Conservation (phyloP, 305 asterid species). For the Solanum chacoense region DNA sequence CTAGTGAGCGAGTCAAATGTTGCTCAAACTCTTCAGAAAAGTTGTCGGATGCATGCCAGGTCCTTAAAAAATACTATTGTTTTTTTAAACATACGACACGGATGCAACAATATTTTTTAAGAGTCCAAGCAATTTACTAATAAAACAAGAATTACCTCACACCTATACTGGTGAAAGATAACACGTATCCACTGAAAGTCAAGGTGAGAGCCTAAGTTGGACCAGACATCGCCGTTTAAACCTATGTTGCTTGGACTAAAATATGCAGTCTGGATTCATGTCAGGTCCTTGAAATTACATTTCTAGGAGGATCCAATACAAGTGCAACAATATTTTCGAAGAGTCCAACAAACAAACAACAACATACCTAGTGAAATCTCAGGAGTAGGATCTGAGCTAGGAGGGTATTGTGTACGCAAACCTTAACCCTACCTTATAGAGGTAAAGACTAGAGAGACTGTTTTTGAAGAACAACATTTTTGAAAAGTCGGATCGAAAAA, state of each 20-base stretch:
- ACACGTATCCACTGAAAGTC: background rate
- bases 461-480: background rate
- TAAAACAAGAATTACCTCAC: background rate
- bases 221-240: background rate
- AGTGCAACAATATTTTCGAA: background rate
- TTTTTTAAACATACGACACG: background rate
- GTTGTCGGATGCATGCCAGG: rapidly evolving
- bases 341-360: background rate
- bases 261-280: background rate
- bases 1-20: background rate
- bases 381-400: background rate
- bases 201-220: background rate
- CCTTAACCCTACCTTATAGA: background rate
- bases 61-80: background rate
- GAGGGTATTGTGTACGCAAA: background rate
- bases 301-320: background rate
- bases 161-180: background rate
- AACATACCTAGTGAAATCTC: too few species aligned
- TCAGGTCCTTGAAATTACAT: background rate
- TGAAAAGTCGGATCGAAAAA: background rate
- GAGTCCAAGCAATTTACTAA: background rate
- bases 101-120: background rate
- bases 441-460: background rate
- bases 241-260: background rate
- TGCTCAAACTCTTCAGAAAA: background rate